Conservation (phyloP, 257 asterid species). For the Echium plantagineum region DNA sequence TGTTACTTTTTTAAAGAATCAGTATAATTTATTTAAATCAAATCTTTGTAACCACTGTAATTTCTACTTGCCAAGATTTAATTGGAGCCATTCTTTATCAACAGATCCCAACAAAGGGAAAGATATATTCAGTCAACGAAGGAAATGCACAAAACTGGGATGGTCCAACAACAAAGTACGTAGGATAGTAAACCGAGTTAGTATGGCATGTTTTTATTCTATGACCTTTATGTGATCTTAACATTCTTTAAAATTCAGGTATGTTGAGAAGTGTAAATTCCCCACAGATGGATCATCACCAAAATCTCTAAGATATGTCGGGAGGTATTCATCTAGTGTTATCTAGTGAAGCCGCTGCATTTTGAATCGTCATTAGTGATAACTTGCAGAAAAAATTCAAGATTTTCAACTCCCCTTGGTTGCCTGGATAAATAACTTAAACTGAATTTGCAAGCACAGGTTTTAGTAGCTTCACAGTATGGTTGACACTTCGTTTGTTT, state of each 20-base stretch:
- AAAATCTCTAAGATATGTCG: slow-evolving; percentile 87
- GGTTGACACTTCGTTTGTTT: background rate
- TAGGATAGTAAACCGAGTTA: slow-evolving; percentile 1
- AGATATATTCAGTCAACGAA: slow-evolving; percentile 88
- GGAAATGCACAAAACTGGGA: slow-evolving; percentile 97
- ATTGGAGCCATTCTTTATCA: background rate
- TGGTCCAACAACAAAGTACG: slow-evolving; percentile 73
- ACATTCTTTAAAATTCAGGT: slow-evolving; percentile 33
- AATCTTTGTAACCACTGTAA: no score
- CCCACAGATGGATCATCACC: slow-evolving; percentile 82
- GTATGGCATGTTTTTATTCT: background rate
- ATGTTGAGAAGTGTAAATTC: slow-evolving; percentile 75
- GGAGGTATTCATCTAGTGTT: slow-evolving; percentile 44
- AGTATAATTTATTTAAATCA: no score
- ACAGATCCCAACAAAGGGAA: slow-evolving; percentile 85
- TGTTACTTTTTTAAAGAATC: background rate
- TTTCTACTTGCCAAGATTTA: background rate
- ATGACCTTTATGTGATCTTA: slow-evolving; percentile 5
- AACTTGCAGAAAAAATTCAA: background rate
- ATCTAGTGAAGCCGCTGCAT: no score
- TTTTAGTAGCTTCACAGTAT: no score
- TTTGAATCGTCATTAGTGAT: no score
- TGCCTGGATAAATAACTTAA: no score
- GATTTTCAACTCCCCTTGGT: no score
- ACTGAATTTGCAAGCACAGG: no score